These are phyloP conservation scores for Candida gigantensis DNA, from an alignment of 1,139 yeast species.

Conservation along the genomic window DNA sequence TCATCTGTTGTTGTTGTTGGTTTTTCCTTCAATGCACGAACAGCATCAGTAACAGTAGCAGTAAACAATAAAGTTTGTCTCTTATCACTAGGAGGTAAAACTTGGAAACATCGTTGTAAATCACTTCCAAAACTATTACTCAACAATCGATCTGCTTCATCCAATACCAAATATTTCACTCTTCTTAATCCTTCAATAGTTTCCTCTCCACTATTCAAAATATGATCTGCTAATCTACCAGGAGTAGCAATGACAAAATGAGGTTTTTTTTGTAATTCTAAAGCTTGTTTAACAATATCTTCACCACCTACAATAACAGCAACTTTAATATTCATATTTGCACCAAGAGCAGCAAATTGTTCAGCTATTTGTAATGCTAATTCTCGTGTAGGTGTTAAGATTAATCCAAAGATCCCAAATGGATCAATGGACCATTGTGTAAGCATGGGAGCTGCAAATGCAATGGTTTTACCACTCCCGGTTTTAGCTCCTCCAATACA, in stretches of 20 bases:
- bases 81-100: constrained; percentile 66
- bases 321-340: constrained; percentile 80
- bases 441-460: constrained; percentile 95
- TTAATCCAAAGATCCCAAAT: constrained; percentile 83
- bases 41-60: constrained; percentile 95
- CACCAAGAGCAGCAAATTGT: constrained; percentile 91
- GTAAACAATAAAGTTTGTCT: constrained; percentile 91
- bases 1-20: constrained; percentile 58
- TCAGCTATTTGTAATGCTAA: constrained; percentile 96
- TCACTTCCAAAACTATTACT: constrained; percentile 84
- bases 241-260: constrained; percentile 98
- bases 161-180: constrained; percentile 79
- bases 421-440: constrained; percentile 96
- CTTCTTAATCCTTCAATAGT: constrained; percentile 77
- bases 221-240: constrained; percentile 93
- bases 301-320: constrained; percentile 92
- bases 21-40: constrained; percentile 71
- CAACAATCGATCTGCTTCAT: constrained; percentile 92
- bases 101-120: constrained; percentile 66
- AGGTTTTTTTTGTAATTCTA: constrained; percentile 78
- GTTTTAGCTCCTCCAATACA: constrained; percentile 99
- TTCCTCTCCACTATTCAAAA: constrained; percentile 85
- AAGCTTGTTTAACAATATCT: constrained; percentile 83
- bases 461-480: constrained; percentile 97
- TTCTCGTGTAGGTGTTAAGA: constrained; percentile 94